Evolutionary conservation across 1,284 basidiomycete species (phyloP).

Genomic region (Malassezia psittaci): DNA sequence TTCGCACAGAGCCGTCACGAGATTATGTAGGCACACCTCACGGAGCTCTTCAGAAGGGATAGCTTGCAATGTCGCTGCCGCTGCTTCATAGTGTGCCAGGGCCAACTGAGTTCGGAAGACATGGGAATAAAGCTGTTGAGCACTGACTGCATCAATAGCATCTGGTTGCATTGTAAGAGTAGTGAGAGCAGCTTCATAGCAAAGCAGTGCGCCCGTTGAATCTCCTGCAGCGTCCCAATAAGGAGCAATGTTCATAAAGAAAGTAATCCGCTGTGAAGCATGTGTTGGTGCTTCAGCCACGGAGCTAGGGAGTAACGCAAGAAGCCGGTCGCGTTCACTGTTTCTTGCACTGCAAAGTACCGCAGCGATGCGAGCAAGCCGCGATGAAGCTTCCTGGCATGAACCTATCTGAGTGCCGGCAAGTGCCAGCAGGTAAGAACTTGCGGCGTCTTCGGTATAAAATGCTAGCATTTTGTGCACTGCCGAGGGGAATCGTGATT

Average conservation of each 20-base stretch:
- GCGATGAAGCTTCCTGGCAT: not conserved
- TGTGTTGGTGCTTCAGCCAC: slow-evolving; percentile 9
- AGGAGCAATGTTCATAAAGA: slow-evolving; percentile 21
- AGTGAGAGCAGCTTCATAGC: slow-evolving; percentile 25
- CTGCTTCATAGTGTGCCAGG: slow-evolving; percentile 28
- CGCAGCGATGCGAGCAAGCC: not conserved
- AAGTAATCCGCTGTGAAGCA: slow-evolving; percentile 18
- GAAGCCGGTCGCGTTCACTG: not conserved
- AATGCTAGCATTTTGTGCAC: not conserved
- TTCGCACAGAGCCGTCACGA: slow-evolving; percentile 92
- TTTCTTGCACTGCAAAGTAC: not conserved
- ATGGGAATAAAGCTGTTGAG: slow-evolving; percentile 28
- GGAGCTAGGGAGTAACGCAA: slow-evolving; percentile 19
- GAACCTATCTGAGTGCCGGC: not conserved
- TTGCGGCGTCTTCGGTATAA: not conserved
- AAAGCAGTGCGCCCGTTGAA: slow-evolving; percentile 20
- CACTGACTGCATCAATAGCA: slow-evolving; percentile 4
- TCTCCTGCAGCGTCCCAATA: slow-evolving; percentile 27
- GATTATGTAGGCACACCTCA: slow-evolving; percentile 90
- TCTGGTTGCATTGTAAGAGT: slow-evolving; percentile 19
- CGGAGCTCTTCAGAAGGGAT: slow-evolving; percentile 58
- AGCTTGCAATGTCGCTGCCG: slow-evolving; percentile 30
- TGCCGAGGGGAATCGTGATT: slow-evolving; percentile 1
- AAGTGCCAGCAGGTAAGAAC: slow-evolving; percentile 3
- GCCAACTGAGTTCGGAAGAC: slow-evolving; percentile 35